Conservation (phyloP, 2,329 filamentous ascomycete genomes). For the Microdochium nivale region DNA sequence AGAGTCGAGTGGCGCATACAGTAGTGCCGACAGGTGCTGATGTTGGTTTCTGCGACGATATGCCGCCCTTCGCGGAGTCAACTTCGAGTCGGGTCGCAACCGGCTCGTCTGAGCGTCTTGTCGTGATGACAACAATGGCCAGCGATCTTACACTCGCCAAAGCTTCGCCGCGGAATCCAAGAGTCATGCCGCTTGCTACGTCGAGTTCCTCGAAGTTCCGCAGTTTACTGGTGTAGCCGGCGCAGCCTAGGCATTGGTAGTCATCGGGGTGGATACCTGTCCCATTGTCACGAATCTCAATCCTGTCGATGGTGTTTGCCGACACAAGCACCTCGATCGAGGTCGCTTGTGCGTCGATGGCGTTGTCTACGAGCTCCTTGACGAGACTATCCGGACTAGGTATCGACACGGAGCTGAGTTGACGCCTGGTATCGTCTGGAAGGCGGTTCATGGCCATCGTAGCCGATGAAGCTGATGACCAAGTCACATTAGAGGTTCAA, state of each 20-base stretch:
- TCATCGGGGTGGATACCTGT: constrained; percentile 57
- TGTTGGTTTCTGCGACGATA: constrained; percentile 23
- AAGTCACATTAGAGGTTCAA: no score
- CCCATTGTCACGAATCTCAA: constrained; percentile 69
- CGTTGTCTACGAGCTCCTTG: constrained; percentile 73
- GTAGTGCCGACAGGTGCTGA: constrained; percentile 61
- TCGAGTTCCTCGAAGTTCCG: constrained; percentile 52
- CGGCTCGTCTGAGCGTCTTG: constrained; percentile 51
- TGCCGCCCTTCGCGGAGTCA: constrained; percentile 28
- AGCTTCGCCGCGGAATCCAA: constrained; percentile 73
- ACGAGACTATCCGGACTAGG: constrained; percentile 52
- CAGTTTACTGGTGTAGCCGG: constrained; percentile 69
- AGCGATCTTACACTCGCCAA: constrained; percentile 57
- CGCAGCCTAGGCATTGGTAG: constrained; percentile 51
- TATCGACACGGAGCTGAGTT: constrained; percentile 54
- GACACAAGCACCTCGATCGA: constrained; percentile 57
- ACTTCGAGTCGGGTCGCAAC: constrained; percentile 45
- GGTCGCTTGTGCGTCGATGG: constrained; percentile 62
- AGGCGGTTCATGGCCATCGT: constrained; percentile 43
- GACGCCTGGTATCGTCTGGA: constrained; percentile 37
- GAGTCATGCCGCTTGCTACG: constrained; percentile 43
- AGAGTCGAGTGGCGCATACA: constrained; percentile 50
- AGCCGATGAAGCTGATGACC: background rate
- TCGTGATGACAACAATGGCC: constrained; percentile 52
- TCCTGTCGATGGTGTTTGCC: constrained; percentile 56